Evolutionary conservation across 148 eudicot genomes (phyloP), one percentile per base, ranked within the genome.

Genomic region (Selenicereus undatus): DNA sequence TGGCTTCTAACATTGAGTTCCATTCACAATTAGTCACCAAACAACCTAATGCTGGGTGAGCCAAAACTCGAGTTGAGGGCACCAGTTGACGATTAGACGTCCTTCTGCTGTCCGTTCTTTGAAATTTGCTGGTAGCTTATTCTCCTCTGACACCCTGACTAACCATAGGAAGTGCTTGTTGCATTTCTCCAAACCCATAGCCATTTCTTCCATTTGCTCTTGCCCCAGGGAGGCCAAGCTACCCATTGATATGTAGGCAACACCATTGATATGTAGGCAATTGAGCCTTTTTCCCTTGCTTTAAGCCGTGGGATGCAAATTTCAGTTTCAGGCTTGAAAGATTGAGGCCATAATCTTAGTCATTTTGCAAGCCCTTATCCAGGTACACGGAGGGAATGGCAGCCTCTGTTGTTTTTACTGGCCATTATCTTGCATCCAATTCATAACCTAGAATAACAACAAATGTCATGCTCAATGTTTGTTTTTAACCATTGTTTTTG

Each of bases 171-270:
- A 93, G 72, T 76, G 32, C 76, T 56, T 56, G 27, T 82, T 72
- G 45, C 82, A 81, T 12, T 50, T 66, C 35, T 75, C 66, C 29
- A 92, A 68, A 18, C 86, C 95, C 35, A 45, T 42, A 9, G 91
- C 91, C 5, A 90, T 43, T 84, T 93, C 97, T 71, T 84, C 86
- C 88, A 89, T 81, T 74, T 90, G 91, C 24, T 86, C 81, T 56
- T 75, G 20, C 0, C 45, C 79, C 4, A 93, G 83, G 64, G 77
- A 75, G 0, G 97, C 89, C 64, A 90, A 7, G 76, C 92, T 90
- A 14, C 97, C 95, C 66, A 93, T 91, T 68, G 95, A 87, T 8
- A 87, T 83, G 71, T 91, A 91, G 22, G 90, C 81, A 7, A 90
- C 93, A 14, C 97, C 66, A 93, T 91, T 68, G 95, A 87, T 8